phyloP scores from a whole-genome alignment of 306 rosid genomes.

The Fagus crenata region DNA sequence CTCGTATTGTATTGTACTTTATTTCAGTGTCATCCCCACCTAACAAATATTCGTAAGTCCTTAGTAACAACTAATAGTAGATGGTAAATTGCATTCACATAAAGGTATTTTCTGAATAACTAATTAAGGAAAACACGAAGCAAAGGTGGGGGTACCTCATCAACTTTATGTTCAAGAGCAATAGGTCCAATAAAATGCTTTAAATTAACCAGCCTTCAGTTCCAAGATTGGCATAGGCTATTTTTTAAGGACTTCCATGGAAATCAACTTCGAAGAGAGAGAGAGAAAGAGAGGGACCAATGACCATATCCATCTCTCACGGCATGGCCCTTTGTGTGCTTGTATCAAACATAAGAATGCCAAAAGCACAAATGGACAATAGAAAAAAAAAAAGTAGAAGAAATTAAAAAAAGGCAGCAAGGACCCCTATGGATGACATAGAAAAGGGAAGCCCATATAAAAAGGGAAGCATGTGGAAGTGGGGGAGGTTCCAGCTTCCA shows the following conservation, averaged over 20 bases:
- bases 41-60: too few species aligned
- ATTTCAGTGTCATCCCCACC: too few species aligned
- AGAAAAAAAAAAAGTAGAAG: neutral
- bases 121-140: too few species aligned
- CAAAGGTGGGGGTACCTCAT: too few species aligned
- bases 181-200: too few species aligned
- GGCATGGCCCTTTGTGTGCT: slow-evolving; percentile 18
- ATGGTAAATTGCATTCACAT: too few species aligned
- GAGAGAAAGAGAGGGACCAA: neutral
- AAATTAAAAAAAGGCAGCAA: slow-evolving; percentile 22
- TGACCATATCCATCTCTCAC: neutral
- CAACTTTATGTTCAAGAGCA: too few species aligned
- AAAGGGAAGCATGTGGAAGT: slow-evolving; percentile 40
- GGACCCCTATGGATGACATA: slow-evolving; percentile 23
- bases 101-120: too few species aligned
- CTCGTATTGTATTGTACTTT: too few species aligned
- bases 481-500: slow-evolving; percentile 21
- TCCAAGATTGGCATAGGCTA: too few species aligned
- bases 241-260: neutral
- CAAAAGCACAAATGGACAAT: slow-evolving; percentile 22
- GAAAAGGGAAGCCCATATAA: slow-evolving; percentile 16
- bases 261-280: neutral
- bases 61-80: too few species aligned
- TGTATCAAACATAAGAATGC: slow-evolving; percentile 42
- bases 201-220: too few species aligned